Percentiles rank a stretch among this genome's conserved stretches.
These are phyloP conservation scores for Pythium dissimile DNA, from an alignment of 352 stramenopile genomes.

Conservation along the genomic window DNA sequence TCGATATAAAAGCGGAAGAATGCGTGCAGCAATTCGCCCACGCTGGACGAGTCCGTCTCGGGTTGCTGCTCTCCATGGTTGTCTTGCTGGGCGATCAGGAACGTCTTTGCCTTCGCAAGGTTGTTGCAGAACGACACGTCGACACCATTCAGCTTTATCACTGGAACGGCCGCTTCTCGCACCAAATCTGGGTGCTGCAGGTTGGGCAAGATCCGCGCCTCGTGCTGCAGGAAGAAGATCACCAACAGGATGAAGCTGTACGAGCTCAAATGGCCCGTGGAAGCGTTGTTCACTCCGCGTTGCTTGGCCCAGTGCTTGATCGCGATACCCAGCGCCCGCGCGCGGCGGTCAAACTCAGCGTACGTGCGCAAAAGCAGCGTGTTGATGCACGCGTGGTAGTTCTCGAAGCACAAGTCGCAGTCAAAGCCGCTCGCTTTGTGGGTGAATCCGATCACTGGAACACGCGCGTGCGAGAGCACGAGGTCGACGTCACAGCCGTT, in stretches of 20 bases:
- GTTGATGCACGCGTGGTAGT: constrained; percentile 77
- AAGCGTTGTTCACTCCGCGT: constrained; percentile 95
- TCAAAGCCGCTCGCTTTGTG: constrained; percentile 53
- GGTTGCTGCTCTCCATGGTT: too few relatives aligned
- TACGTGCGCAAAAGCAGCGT: constrained; percentile 80
- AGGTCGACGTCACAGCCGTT: constrained; percentile 51
- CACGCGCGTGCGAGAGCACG: constrained; percentile 66
- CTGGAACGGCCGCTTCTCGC: constrained; percentile 26
- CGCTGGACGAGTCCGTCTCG: neutral
- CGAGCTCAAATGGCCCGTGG: constrained; percentile 93
- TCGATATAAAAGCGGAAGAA: constrained; percentile 98
- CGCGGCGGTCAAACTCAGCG: constrained; percentile 66
- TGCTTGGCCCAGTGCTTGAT: constrained; percentile 98
- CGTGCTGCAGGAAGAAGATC: constrained; percentile 94
- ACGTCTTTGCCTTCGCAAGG: constrained; percentile 31
- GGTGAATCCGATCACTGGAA: constrained; percentile 81
- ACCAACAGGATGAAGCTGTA: constrained; percentile 98
- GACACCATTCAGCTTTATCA: constrained; percentile 42
- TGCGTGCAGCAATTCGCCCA: constrained; percentile 85
- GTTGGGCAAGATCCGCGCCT: constrained; percentile 91
- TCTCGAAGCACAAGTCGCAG: constrained; percentile 84
- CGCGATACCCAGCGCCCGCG: constrained; percentile 89
- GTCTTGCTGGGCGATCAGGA: constrained; percentile 25
- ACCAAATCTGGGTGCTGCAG: constrained; percentile 84
- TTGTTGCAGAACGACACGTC: constrained; percentile 77